A percentile compares a stretch with the other conserved stretches of the same genome.
These are phyloP conservation scores for Dactylellina cionopaga DNA, from an alignment of 2,329 filamentous ascomycete genomes.

Conservation along the genomic window DNA sequence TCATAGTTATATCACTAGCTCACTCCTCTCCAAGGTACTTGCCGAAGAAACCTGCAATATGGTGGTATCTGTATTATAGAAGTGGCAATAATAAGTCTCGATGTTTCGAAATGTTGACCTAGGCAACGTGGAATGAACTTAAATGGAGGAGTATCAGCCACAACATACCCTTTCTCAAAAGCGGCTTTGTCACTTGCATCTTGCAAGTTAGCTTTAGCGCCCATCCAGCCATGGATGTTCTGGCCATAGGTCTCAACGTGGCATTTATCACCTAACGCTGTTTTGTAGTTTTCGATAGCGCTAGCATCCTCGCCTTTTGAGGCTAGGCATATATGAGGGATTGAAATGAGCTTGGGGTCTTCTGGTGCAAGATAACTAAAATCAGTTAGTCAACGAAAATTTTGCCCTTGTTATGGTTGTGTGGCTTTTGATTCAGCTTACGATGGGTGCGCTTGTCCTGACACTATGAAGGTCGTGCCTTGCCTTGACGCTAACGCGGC, in stretches of 20 bases:
- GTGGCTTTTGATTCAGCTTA: conserved; percentile 1
- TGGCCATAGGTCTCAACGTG: conserved; percentile 29
- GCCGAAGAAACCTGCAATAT: conserved; percentile 27
- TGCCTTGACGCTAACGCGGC: conserved; percentile 21
- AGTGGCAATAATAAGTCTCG: background rate
- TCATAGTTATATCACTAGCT: background rate
- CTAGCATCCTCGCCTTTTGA: conserved; percentile 35
- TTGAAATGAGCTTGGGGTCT: conserved; percentile 17
- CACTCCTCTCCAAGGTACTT: conserved; percentile 11
- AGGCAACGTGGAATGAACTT: background rate
- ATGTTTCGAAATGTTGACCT: background rate
- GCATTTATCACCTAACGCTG: background rate
- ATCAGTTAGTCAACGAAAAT: background rate
- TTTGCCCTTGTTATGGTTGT: background rate
- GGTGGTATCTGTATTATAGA: conserved; percentile 16
- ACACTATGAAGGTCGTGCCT: conserved; percentile 20
- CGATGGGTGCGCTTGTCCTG: conserved; percentile 42
- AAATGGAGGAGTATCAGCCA: background rate
- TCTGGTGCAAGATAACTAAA: conserved; percentile 9
- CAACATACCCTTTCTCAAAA: conserved; percentile 29
- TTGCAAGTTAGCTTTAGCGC: conserved; percentile 11
- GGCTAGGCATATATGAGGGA: conserved; percentile 38
- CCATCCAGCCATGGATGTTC: conserved; percentile 44
- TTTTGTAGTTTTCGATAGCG: conserved; percentile 21
- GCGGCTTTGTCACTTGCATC: background rate